These are phyloP conservation scores for Alternaria sp. DNA, from an alignment of 2,329 filamentous ascomycete species.

Conservation along the genomic window DNA sequence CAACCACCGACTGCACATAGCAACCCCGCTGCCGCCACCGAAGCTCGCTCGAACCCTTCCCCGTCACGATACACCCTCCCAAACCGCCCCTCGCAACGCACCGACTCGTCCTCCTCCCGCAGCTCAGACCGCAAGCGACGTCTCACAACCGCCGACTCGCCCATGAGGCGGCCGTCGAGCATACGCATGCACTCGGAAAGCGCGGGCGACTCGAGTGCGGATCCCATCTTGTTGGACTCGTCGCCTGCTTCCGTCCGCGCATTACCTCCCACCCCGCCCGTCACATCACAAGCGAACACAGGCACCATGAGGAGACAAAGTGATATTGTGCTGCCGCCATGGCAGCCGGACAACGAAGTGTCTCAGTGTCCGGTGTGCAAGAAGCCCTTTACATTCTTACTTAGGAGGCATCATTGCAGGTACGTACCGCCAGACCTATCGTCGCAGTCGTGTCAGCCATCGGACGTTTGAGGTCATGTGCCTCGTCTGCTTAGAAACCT, in stretches of 20 bases:
- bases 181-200: conserved; percentile 28
- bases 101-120: conserved; percentile 26
- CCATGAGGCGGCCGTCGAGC: conserved; percentile 38
- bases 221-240: conserved; percentile 33
- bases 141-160: conserved; percentile 42
- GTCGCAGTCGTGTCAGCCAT: not conserved
- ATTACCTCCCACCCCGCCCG: conserved; percentile 17
- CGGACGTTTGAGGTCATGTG: not conserved
- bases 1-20: conserved; percentile 8
- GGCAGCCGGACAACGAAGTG: conserved; percentile 89
- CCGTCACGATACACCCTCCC: conserved; percentile 28
- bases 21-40: conserved; percentile 7
- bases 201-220: conserved; percentile 19
- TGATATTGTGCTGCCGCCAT: conserved; percentile 70
- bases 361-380: conserved; percentile 84
- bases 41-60: conserved; percentile 12
- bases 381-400: conserved; percentile 80
- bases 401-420: conserved; percentile 92
- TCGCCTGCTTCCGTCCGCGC: conserved; percentile 20
- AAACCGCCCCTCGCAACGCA: conserved; percentile 22
- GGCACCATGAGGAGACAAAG: conserved; percentile 36
- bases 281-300: conserved; percentile 16
- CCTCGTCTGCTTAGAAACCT: not conserved
- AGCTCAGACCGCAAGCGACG: conserved; percentile 46
- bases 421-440: conserved; percentile 47